Conservation (phyloP, 2,329 filamentous ascomycete species). For the Cordyceps farinosa region DNA sequence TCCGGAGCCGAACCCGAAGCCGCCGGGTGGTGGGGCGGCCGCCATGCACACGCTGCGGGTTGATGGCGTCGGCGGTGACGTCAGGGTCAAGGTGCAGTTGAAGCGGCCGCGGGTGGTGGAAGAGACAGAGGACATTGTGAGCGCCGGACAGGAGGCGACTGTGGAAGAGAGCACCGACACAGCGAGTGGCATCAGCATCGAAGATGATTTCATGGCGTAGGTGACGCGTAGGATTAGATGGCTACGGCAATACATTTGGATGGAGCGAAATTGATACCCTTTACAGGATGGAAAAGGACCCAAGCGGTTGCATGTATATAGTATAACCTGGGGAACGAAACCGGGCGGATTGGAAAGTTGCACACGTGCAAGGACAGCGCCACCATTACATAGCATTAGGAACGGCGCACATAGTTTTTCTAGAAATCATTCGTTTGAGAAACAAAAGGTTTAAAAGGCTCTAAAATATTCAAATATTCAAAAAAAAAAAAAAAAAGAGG, state of each 20-base stretch:
- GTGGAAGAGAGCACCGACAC: constrained; percentile 29
- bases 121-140: constrained; percentile 38
- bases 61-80: constrained; percentile 54
- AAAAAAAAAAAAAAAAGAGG: background rate
- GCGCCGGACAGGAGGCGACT: constrained; percentile 41
- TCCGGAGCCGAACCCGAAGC: constrained; percentile 37
- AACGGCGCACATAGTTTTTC: background rate
- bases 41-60: constrained; percentile 46
- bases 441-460: background rate
- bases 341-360: background rate
- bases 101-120: constrained; percentile 24
- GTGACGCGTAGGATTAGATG: background rate
- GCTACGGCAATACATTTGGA: background rate
- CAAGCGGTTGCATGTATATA: too few species aligned
- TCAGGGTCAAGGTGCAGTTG: constrained; percentile 51
- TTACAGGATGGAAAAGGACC: background rate
- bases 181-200: constrained; percentile 32
- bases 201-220: constrained; percentile 46
- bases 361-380: background rate
- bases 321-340: background rate
- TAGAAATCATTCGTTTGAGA: background rate
- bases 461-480: background rate
- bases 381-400: background rate
- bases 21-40: constrained; percentile 32
- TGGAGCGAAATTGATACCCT: constrained; percentile 6